A percentile compares a stretch with the other conserved stretches of the same genome.
Evolutionary conservation across 1,284 basidiomycete species (phyloP).

Genomic region (Megacollybia platyphylla): DNA sequence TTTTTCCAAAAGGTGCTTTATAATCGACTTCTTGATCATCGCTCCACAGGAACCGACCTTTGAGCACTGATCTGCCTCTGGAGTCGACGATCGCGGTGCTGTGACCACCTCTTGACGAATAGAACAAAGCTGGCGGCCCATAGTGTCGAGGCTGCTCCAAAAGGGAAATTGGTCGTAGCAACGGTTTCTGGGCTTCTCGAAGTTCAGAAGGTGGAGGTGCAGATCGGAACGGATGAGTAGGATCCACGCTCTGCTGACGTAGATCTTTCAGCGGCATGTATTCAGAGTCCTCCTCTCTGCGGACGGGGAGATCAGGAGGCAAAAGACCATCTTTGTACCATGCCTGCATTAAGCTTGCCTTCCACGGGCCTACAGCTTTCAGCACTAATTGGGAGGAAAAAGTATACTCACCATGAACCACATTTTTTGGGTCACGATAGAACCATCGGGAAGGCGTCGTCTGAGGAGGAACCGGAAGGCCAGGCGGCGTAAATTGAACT

Average conservation of each 20-base stretch:
- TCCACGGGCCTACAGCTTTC: conserved; percentile 57
- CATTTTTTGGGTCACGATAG: conserved; percentile 68
- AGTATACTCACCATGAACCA: conserved; percentile 51
- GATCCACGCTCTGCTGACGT: conserved; percentile 61
- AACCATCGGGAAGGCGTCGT: conserved; percentile 62
- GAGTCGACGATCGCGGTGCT: conserved; percentile 78
- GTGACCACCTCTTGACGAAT: conserved; percentile 73
- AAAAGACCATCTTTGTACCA: conserved; percentile 76
- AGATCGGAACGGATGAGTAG: conserved; percentile 60
- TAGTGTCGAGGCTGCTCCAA: conserved; percentile 72
- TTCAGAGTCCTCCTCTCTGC: conserved; percentile 57
- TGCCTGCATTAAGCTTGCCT: conserved; percentile 70
- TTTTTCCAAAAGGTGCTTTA: conserved; percentile 24
- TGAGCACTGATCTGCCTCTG: conserved; percentile 69
- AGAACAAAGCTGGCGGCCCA: conserved; percentile 79
- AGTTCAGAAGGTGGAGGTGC: conserved; percentile 16
- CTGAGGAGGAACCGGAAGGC: conserved; percentile 56
- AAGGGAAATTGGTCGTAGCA: conserved; percentile 67
- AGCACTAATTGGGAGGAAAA: not conserved
- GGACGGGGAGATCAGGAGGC: conserved; percentile 66
- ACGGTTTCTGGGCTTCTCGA: conserved; percentile 26
- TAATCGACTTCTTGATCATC: conserved; percentile 41
- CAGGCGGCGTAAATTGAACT: conserved; percentile 65
- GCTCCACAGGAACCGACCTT: conserved; percentile 69
- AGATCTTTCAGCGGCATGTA: conserved; percentile 62